Evolutionary conservation across 108 stramenopile species (phyloP), one percentile per base, ranked within the genome.

Genomic region (Hondaea fermentalgiana): DNA sequence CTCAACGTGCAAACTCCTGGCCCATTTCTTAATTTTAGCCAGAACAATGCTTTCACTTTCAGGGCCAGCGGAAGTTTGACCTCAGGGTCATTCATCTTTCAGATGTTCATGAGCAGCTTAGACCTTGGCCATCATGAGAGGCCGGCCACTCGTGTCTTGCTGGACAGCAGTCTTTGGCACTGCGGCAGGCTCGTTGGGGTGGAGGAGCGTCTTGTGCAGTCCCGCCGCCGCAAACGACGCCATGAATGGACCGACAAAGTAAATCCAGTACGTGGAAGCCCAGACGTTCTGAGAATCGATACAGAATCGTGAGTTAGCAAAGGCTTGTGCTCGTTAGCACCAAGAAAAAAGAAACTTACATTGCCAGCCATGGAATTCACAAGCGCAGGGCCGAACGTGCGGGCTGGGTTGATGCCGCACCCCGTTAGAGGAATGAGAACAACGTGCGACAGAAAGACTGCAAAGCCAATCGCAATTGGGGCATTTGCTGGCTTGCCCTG

Each of bases 361-460:
- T 89, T 87, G 35, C 60, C 60, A 44, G 91, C 93, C 72, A 93
- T 59, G 43, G 58, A 44, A n/a, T 89, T 76, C 83, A 94, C 92
- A n/a, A 93, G 44, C 21, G 90, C 44, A 2, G 94, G 94, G 53
- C 94, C 94, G 51, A 93, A 92, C 19, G 87, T 90, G 44, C 94
- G 92, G 12, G 94, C 93, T 57, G 94, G 94, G 64, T 95, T 95
- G 88, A 95, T 92, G 45, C 93, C 93, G 83, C 93, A 94, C 42
- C 94, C 94, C 58, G 94, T 95, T 89, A 92, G 92, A 3, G 94
- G 93, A 44, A 94, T 88, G 55, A 92, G 60, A 5, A 89, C 60
- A 12, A 93, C 44, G 71, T 94, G 91, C 23, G 88, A 90, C 14
- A 92, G 43, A 49, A 92, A 72, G 5, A 94, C 59, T 17, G 91